Evolutionary conservation across 1,139 yeast species (phyloP), one percentile per base, ranked within the genome.

Genomic region (Zhuliangozyma blackwelliae): DNA sequence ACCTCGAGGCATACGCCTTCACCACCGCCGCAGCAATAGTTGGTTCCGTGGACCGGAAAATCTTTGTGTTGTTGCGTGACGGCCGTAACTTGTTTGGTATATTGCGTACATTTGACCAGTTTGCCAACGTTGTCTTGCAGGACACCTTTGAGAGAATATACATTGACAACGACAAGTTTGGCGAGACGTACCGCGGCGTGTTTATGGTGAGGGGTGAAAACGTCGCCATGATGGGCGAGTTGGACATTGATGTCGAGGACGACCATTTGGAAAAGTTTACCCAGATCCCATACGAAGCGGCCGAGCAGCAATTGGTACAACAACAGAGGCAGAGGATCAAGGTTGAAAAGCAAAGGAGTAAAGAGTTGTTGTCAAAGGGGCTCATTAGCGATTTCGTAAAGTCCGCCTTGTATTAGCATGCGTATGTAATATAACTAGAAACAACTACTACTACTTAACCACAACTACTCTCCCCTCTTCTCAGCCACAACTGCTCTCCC

Each of bases 11-110:
- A 46, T 87, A 82, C 54, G 89, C 95, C 25, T 92, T 90, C 65
- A 92, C 97, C 37, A 92, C 98, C 1, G 95, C 97, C 0, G 97
- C 97, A 1, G 95, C 96, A 23, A 79, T 92, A 38, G 89, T 92
- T 32, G 96, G 96, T 22, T 83, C 95, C 13, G 96, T 92, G 16
- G 97, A 92, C 59, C 78, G 95, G 59, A 82, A 82, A 52, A 83
- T 88, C 29, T 82, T 88, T 50, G 95, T 89, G 7, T 74, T 88
- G 34, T 70, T 92, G 48, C 82, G 96, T 56, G 98, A 90, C 57
- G 97, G 97, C 27, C 76, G 94, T 50, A 81, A 82, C 50, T 68
- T 92, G 29, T 83, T 87, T 59, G 99, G 98, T 25, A 87, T 90
- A 23, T 70, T 92, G 49, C 77, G 99, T 61, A 89, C 97, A 1